phyloP scores from a whole-genome alignment of 371 early-diverging fungal genomes.

The Mortierella sp. region DNA sequence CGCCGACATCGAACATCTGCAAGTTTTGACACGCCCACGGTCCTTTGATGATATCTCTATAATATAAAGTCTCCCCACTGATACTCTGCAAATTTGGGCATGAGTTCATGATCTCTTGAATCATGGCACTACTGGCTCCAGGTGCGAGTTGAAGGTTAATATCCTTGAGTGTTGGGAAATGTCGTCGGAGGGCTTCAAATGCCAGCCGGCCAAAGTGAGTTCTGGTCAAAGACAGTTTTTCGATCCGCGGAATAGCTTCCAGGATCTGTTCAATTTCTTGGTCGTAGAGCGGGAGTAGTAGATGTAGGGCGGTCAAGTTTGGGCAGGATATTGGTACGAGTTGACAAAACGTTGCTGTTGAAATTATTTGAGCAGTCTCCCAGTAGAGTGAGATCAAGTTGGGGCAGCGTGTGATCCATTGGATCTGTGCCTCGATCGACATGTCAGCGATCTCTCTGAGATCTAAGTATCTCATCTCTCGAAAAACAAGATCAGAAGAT shows the following conservation, averaged over 20 bases:
- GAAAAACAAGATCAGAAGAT: constrained; percentile 13
- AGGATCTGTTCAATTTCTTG: constrained; percentile 18
- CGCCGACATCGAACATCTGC: constrained; percentile 33
- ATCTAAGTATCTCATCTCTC: constrained; percentile 27
- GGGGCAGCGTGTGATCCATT: constrained; percentile 40
- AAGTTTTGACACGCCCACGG: constrained; percentile 26
- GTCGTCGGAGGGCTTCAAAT: constrained; percentile 14
- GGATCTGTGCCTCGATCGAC: constrained; percentile 4
- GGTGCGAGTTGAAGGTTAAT: constrained; percentile 20
- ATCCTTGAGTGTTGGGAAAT: constrained; percentile 32
- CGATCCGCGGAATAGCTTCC: constrained; percentile 24
- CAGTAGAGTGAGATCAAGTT: constrained; percentile 33
- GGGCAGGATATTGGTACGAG: constrained; percentile 20
- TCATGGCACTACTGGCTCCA: constrained; percentile 9
- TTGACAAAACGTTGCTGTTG: neutral
- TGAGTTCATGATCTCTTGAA: constrained; percentile 35
- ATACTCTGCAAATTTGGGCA: constrained; percentile 33
- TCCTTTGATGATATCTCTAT: constrained; percentile 7
- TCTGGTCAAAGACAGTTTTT: constrained; percentile 21
- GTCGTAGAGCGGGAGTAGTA: constrained; percentile 10
- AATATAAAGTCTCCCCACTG: constrained; percentile 13
- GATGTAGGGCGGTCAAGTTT: constrained; percentile 17
- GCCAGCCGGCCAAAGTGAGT: constrained; percentile 15
- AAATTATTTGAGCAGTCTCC: neutral
- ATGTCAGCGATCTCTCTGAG: neutral